Conservation (phyloP, 2,329 filamentous ascomycete genomes). For the Epichloe sp. region DNA sequence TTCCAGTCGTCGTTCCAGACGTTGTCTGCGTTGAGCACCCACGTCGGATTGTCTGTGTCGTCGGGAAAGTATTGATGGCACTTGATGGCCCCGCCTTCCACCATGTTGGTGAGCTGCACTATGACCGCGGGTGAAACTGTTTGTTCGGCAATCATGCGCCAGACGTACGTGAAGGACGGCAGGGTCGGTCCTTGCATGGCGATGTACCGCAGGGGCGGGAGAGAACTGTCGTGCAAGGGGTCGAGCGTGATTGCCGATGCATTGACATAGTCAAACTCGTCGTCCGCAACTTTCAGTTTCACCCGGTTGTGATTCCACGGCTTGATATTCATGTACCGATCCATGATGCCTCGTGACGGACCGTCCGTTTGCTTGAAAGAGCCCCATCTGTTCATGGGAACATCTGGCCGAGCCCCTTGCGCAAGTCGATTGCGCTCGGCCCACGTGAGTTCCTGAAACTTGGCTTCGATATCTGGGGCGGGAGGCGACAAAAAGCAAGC, state of each 20-base stretch:
- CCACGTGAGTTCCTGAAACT: conserved; percentile 41
- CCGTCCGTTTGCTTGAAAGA: conserved; percentile 21
- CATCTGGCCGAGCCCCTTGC: conserved; percentile 25
- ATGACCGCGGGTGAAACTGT: conserved; percentile 60
- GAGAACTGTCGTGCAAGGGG: conserved; percentile 24
- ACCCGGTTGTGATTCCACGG: conserved; percentile 82
- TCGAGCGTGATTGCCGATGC: conserved; percentile 56
- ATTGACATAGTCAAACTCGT: conserved; percentile 67
- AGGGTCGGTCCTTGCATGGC: conserved; percentile 85
- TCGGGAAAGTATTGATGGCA: conserved; percentile 81
- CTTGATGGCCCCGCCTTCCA: conserved; percentile 66
- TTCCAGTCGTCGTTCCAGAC: conserved; percentile 54
- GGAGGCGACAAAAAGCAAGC: neutral
- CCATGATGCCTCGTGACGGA: conserved; percentile 32
- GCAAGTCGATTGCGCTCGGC: conserved; percentile 35
- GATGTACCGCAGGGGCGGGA: conserved; percentile 53
- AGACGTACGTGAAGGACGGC: conserved; percentile 67
- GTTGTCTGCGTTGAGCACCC: conserved; percentile 47
- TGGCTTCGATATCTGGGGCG: conserved; percentile 31
- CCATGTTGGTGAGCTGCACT: conserved; percentile 86
- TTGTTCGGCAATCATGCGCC: conserved; percentile 91
- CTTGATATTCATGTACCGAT: conserved; percentile 82
- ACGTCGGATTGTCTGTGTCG: conserved; percentile 35
- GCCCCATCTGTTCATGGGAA: conserved; percentile 20
- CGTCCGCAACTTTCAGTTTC: conserved; percentile 62